Conservation (phyloP, 306 rosid genomes). For the Canavalia gladiata region DNA sequence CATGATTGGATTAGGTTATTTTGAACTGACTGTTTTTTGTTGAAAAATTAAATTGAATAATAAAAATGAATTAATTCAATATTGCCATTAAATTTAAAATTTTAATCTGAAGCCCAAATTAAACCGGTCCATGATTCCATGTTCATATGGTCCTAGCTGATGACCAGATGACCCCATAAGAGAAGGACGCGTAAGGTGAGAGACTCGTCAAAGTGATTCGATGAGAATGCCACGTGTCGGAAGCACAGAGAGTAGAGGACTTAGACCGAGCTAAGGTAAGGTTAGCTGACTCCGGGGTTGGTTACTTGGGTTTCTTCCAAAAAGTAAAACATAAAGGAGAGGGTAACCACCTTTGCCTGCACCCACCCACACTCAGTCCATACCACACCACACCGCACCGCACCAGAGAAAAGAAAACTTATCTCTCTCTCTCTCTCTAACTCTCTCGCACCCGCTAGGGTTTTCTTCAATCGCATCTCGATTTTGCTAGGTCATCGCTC, state of each 20-base stretch:
- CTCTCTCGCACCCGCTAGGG: constrained; percentile 45
- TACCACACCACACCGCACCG: constrained; percentile 27
- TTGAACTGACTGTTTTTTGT: no score
- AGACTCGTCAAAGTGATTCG: constrained; percentile 50
- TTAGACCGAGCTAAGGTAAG: constrained; percentile 48
- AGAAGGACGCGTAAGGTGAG: constrained; percentile 41
- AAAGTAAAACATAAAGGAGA: constrained; percentile 29
- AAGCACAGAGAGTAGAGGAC: constrained; percentile 42
- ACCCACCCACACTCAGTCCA: constrained; percentile 32
- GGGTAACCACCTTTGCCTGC: constrained; percentile 25
- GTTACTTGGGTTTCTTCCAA: constrained; percentile 28
- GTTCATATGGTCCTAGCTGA: neutral
- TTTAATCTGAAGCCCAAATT: neutral
- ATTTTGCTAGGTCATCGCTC: constrained; percentile 28
- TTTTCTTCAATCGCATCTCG: constrained; percentile 40
- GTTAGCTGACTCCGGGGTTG: constrained; percentile 35
- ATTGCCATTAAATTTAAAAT: neutral
- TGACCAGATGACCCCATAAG: neutral
- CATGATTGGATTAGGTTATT: neutral
- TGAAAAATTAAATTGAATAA: neutral
- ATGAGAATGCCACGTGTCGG: constrained; percentile 61
- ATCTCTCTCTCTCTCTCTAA: constrained; percentile 38
- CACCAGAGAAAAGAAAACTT: neutral
- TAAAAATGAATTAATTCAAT: neutral
- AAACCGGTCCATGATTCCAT: neutral